phyloP scores from a whole-genome alignment of 2,329 filamentous ascomycete genomes.

The Botrytis deweyae region DNA sequence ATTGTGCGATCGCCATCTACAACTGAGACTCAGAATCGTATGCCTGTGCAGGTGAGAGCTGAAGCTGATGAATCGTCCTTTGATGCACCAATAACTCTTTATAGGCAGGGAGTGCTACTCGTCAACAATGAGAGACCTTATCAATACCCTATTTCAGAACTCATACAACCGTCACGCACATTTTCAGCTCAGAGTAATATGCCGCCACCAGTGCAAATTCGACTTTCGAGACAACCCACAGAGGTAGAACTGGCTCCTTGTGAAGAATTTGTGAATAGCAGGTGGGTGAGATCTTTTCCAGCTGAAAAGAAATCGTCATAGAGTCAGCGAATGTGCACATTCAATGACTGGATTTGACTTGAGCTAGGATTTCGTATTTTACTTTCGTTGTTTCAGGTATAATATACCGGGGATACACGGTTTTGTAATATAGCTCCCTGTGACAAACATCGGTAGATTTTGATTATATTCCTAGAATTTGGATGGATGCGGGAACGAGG shows the following conservation, averaged over 20 bases:
- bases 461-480: neutral
- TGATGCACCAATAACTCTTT: accelerated
- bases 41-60: neutral
- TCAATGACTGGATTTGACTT: neutral
- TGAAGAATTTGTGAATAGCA: accelerated
- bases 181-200: neutral
- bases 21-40: neutral
- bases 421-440: neutral
- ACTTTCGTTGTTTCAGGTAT: neutral
- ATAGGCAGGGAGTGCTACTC: neutral
- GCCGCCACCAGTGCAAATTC: neutral
- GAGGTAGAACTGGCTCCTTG: neutral
- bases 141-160: neutral
- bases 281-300: neutral
- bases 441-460: neutral
- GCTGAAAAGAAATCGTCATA: neutral
- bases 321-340: neutral
- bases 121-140: neutral
- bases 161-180: neutral
- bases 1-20: neutral
- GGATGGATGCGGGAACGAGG: neutral
- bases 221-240: neutral
- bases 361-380: neutral
- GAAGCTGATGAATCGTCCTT: neutral
- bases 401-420: neutral